Evolutionary conservation across 208 protist species (phyloP).

Genomic region (Balamuthia mandrillaris): DNA sequence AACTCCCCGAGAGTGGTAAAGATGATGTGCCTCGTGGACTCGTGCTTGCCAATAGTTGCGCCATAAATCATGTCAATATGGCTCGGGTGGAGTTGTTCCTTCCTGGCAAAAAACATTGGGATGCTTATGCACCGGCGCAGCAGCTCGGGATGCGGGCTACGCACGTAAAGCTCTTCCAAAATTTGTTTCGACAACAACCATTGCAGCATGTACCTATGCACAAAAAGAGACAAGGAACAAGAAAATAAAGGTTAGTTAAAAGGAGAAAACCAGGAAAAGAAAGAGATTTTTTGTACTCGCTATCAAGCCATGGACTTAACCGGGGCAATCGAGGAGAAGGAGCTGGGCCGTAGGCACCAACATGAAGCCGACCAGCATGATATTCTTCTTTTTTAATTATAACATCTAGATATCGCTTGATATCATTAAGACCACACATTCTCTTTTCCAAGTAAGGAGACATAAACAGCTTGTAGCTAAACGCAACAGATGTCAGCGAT

Average conservation of each 20-base stretch:
- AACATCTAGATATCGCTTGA: constrained; percentile 43
- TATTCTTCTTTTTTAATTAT: constrained; percentile 45
- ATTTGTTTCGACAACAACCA: constrained; percentile 55
- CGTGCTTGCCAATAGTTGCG: constrained; percentile 52
- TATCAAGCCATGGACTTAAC: not conserved
- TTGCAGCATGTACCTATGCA: constrained; percentile 39
- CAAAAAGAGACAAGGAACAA: not conserved
- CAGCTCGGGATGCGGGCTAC: constrained; percentile 50
- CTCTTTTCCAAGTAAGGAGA: constrained; percentile 58
- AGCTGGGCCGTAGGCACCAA: not conserved
- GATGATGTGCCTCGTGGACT: constrained; percentile 53
- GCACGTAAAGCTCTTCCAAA: constrained; percentile 51
- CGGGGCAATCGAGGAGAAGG: too few relatives aligned
- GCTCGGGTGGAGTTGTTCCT: constrained; percentile 40
- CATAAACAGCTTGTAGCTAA: constrained; percentile 57
- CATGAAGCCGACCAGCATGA: not conserved
- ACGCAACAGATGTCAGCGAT: not conserved
- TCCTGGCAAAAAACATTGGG: constrained; percentile 46
- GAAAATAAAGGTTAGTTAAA: not conserved
- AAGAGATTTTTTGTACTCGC: not conserved
- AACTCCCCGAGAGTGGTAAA: constrained; percentile 44
- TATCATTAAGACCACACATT: constrained; percentile 54
- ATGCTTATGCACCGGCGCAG: constrained; percentile 54
- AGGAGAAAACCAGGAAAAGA: not conserved
- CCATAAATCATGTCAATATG: constrained; percentile 59